A percentile compares a stretch with the other conserved stretches of the same genome.
Evolutionary conservation across 768 basidiomycete genomes (phyloP).

Genomic region (Lyophyllum decastes): DNA sequence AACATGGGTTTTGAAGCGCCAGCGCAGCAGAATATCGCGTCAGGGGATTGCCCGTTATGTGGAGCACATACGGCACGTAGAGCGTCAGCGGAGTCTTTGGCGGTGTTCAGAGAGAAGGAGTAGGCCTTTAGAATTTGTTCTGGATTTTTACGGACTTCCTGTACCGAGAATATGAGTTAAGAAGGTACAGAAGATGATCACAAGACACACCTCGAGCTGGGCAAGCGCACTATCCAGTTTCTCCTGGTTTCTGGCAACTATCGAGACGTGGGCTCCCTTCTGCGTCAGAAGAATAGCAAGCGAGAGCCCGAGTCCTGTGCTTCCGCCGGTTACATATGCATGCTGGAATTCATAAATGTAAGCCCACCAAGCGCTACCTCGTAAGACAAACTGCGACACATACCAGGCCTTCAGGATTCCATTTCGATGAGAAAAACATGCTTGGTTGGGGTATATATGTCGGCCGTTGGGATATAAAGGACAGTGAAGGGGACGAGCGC

Average conservation of each 20-base stretch:
- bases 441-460: background rate
- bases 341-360: slow-evolving; percentile 48
- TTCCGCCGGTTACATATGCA: slow-evolving; percentile 84
- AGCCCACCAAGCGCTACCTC: background rate
- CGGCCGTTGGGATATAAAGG: background rate
- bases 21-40: slow-evolving; percentile 78
- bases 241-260: slow-evolving; percentile 75
- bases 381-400: background rate
- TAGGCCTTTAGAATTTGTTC: slow-evolving; percentile 64
- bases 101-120: slow-evolving; percentile 62
- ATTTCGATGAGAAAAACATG: slow-evolving; percentile 36
- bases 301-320: slow-evolving; percentile 76
- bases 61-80: slow-evolving; percentile 57
- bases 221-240: slow-evolving; percentile 61
- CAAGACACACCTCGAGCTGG: slow-evolving; percentile 63
- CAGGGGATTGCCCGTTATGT: slow-evolving; percentile 61
- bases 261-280: slow-evolving; percentile 80
- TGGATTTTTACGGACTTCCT: slow-evolving; percentile 55
- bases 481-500: background rate
- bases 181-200: slow-evolving; percentile 6
- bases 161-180: background rate
- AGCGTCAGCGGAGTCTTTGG: slow-evolving; percentile 55
- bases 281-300: slow-evolving; percentile 66
- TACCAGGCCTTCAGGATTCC: slow-evolving; percentile 53
- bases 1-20: slow-evolving; percentile 71